phyloP scores from a whole-genome alignment of 805 yeast genomes.

The Candida succiphila region DNA sequence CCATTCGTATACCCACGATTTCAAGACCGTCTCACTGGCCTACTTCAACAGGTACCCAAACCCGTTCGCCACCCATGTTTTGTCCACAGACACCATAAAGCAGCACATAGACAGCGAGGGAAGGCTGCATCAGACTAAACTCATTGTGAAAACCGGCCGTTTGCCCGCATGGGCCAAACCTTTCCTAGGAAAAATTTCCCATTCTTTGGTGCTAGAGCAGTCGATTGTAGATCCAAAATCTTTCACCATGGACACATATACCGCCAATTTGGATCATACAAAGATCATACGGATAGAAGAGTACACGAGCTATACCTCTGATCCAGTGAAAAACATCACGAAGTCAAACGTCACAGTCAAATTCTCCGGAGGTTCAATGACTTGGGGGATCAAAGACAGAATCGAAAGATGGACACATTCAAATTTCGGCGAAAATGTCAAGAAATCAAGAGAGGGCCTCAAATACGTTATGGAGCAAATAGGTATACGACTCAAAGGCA shows the following conservation, averaged over 20 bases:
- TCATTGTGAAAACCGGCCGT: constrained; percentile 71
- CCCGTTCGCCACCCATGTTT: constrained; percentile 81
- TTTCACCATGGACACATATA: constrained; percentile 53
- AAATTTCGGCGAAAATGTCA: constrained; percentile 58
- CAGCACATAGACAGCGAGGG: constrained; percentile 51
- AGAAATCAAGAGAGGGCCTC: constrained; percentile 63
- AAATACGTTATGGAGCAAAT: constrained; percentile 58
- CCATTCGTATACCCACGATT: constrained; percentile 55
- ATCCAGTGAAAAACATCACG: constrained; percentile 23
- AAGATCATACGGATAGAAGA: constrained; percentile 74
- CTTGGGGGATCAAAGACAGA: constrained; percentile 50
- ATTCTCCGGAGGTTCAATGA: constrained; percentile 59
- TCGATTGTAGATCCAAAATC: constrained; percentile 57
- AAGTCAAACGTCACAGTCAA: constrained; percentile 42
- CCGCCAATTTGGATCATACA: constrained; percentile 78
- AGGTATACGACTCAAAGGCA: constrained; percentile 5
- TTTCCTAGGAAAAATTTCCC: constrained; percentile 57
- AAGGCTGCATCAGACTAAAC: constrained; percentile 57
- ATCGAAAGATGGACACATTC: constrained; percentile 78
- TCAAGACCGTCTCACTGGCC: constrained; percentile 66
- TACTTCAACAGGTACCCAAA: constrained; percentile 66
- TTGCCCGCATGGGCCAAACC: constrained; percentile 75
- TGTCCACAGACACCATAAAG: constrained; percentile 71
- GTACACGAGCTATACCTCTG: constrained; percentile 42
- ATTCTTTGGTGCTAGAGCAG: constrained; percentile 76